phyloP scores from a whole-genome alignment of 768 basidiomycete genomes.

The Mycena galericulata region DNA sequence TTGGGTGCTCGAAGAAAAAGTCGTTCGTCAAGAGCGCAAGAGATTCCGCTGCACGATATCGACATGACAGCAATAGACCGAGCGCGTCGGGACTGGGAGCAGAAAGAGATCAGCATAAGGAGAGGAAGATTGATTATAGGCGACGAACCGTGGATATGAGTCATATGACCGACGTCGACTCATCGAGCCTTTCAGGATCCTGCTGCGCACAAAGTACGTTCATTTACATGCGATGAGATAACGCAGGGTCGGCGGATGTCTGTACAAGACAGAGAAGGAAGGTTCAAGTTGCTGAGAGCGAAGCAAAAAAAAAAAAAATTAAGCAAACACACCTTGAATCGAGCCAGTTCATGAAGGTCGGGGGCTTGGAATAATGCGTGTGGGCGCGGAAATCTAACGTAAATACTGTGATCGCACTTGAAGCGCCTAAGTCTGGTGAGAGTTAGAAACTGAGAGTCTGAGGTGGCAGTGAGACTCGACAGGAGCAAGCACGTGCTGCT shows the following conservation, averaged over 20 bases:
- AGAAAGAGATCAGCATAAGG: slow-evolving; percentile 1
- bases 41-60: not conserved
- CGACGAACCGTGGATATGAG: not conserved
- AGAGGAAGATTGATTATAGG: slow-evolving; percentile 3
- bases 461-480: too few species aligned
- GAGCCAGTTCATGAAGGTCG: not conserved
- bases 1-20: not conserved
- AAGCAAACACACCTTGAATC: slow-evolving; percentile 2
- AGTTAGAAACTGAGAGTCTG: too few species aligned
- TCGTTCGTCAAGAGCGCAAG: not conserved
- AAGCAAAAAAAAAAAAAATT: not conserved
- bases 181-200: slow-evolving; percentile 4
- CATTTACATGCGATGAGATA: slow-evolving; percentile 2
- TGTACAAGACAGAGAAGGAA: slow-evolving; percentile 2
- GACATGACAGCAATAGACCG: slow-evolving; percentile 1
- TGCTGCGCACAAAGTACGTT: not conserved
- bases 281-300: slow-evolving; percentile 5
- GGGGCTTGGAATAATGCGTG: not conserved
- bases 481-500: too few species aligned
- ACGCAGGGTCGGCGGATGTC: slow-evolving; percentile 4
- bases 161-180: not conserved
- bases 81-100: slow-evolving; percentile 7
- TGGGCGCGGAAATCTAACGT: not conserved
- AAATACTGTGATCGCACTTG: slow-evolving; percentile 2
- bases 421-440: not conserved